These are phyloP conservation scores for Dunaliella primolecta DNA, from an alignment of 139 green algal genomes.

Conservation along the genomic window DNA sequence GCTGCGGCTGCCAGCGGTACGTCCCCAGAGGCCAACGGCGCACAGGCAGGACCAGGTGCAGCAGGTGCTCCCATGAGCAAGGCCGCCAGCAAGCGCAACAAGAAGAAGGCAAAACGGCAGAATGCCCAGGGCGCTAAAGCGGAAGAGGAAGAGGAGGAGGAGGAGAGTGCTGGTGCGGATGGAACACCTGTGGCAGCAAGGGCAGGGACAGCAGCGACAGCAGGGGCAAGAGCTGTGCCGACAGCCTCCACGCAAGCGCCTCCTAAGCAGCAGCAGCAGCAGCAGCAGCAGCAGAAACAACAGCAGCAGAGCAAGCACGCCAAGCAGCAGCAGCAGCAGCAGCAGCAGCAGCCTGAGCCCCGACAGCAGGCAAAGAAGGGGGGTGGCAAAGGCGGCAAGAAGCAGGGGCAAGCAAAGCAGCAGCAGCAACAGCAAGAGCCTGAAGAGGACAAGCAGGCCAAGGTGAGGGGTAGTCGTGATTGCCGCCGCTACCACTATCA, in stretches of 20 bases:
- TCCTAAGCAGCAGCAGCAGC: neutral
- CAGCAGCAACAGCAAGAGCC: neutral
- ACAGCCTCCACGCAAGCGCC: neutral
- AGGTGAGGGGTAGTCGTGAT: too few relatives aligned
- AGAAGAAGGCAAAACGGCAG: neutral
- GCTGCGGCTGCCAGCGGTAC: neutral
- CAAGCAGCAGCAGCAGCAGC: neutral
- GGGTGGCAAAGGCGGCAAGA: neutral
- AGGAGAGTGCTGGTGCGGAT: neutral
- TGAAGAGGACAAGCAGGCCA: neutral
- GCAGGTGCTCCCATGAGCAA: neutral
- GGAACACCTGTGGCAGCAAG: neutral
- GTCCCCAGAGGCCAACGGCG: too few relatives aligned
- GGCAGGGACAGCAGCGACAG: constrained; percentile 12
- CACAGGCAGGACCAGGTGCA: neutral
- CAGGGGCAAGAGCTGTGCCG: neutral
- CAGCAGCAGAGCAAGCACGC: neutral
- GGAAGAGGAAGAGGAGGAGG: neutral
- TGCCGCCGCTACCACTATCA: too few relatives aligned
- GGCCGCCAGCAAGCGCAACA: constrained; percentile 1
- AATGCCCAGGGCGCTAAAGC: constrained; percentile 3
- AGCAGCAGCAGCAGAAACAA: neutral
- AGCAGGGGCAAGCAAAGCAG: neutral
- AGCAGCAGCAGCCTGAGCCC: too few relatives aligned
- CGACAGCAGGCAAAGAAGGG: neutral